Evolutionary conservation across 257 asterid genomes (phyloP), one percentile per base, ranked within the genome.

Genomic region (Capsicum rhomboideum): DNA sequence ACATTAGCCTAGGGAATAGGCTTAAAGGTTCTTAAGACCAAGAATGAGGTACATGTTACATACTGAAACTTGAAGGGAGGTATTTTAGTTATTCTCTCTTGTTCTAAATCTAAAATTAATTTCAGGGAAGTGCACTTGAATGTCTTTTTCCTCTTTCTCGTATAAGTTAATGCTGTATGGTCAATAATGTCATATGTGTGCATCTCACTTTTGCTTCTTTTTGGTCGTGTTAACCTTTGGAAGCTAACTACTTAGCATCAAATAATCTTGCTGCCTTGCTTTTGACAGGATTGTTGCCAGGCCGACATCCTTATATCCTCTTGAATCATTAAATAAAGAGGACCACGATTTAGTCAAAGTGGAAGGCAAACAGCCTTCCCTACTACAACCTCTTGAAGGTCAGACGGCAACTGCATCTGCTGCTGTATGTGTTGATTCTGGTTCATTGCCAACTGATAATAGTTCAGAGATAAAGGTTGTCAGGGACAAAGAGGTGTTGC

Each of bases 271-370:
- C 77, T 79, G 78, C 29, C n/a, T 66, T 68, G 78, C 63, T 63
- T 86, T 82, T 78, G 63, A 82, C 93, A 96, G 99, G 97, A 83
- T 88, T 18, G 66, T 75, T 83, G 91, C 92, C 69, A 91, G 97
- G 63, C 90, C 94, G 16, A 88, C 97, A 37, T 90, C 93, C 85
- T 90, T 96, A 59, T 91, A 90, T 88, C 91, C 94, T 50, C 67
- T 81, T 37, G 96, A 93, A 71, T 53, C 87, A 78, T 83, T 83
- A 77, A 89, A 58, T 86, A 87, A 88, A 82, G 91, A 87, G 78
- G 91, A 85, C 56, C 88, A 46, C 8, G 86, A 81, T 29, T 58
- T 31, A 72, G 86, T 86, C 72, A 85, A 88, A 78, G 83, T 80
- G 54, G 68, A 66, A 53, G 95, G 90, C 86, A 84, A 77, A 46